Percentiles rank a stretch among this genome's conserved stretches.
phyloP scores from a whole-genome alignment of 1,139 yeast genomes.

The Kodamaea ohmeri region DNA sequence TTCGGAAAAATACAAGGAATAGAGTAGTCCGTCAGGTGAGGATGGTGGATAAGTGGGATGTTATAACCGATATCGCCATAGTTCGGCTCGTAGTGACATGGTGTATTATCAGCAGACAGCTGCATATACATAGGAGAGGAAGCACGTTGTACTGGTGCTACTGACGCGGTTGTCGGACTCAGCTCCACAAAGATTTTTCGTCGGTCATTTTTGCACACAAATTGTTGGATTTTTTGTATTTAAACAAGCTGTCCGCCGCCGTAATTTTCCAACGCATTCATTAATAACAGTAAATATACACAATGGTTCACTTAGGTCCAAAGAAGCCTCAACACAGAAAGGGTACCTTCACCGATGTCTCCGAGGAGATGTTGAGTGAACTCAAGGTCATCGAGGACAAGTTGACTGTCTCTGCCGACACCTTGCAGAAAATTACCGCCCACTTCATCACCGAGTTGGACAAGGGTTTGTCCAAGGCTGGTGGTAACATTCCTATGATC shows the following conservation, averaged over 20 bases:
- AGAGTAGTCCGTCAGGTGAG: conserved; percentile 7
- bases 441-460: conserved; percentile 67
- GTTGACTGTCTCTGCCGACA: conserved; percentile 61
- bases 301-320: conserved; percentile 83
- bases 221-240: conserved; percentile 1
- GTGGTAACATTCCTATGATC: conserved; percentile 93
- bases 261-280: neutral
- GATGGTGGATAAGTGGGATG: neutral
- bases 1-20: conserved; percentile 4
- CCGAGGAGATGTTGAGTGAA: conserved; percentile 59
- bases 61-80: neutral
- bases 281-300: neutral
- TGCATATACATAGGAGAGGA: too few species aligned
- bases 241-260: conserved; percentile 2
- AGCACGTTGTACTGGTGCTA: too few species aligned
- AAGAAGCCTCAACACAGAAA: conserved; percentile 80
- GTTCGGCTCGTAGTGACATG: neutral
- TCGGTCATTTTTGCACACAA: neutral
- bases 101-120: neutral
- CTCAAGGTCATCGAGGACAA: conserved; percentile 57
- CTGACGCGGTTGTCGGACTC: neutral
- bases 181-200: conserved; percentile 2
- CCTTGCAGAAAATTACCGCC: conserved; percentile 61
- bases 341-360: conserved; percentile 75
- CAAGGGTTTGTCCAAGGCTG: conserved; percentile 70